Percentiles rank a stretch among this genome's conserved stretches.
Evolutionary conservation across 2,329 filamentous ascomycete species (phyloP).

Genomic region (Akanthomyces dipterigenus): DNA sequence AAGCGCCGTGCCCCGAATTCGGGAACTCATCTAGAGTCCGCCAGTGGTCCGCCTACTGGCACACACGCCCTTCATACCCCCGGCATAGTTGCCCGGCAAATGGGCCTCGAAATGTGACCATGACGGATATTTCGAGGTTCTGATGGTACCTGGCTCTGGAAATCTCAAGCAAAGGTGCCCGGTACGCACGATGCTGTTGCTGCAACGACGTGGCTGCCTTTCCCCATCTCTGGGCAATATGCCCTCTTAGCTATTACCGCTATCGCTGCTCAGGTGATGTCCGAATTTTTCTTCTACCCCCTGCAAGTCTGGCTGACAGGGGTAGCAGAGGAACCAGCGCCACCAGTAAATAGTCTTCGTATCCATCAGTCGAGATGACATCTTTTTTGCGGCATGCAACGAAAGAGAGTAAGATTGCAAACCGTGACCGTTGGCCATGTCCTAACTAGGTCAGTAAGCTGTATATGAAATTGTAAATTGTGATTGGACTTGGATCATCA

Average conservation of each 20-base stretch:
- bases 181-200: not conserved
- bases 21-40: not conserved
- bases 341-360: not conserved
- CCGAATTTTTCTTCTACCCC: not conserved
- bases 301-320: not conserved
- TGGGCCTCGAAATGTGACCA: slow-evolving; percentile 4
- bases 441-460: too few relatives aligned
- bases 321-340: not conserved
- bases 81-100: slow-evolving; percentile 9
- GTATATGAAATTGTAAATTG: too few relatives aligned
- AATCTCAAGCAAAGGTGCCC: not conserved
- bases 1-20: not conserved
- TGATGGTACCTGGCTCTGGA: not conserved
- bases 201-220: not conserved
- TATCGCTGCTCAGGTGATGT: slow-evolving; percentile 5
- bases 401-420: not conserved
- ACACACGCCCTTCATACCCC: not conserved
- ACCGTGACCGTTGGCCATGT: not conserved
- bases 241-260: not conserved
- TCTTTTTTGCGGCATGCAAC: not conserved
- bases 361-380: slow-evolving; percentile 4
- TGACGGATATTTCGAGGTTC: slow-evolving; percentile 1
- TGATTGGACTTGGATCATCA: too few relatives aligned
- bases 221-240: not conserved
- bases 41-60: not conserved